Evolutionary conservation across 2,329 filamentous ascomycete species (phyloP).

Genomic region (Apiospora kogelbergensis): DNA sequence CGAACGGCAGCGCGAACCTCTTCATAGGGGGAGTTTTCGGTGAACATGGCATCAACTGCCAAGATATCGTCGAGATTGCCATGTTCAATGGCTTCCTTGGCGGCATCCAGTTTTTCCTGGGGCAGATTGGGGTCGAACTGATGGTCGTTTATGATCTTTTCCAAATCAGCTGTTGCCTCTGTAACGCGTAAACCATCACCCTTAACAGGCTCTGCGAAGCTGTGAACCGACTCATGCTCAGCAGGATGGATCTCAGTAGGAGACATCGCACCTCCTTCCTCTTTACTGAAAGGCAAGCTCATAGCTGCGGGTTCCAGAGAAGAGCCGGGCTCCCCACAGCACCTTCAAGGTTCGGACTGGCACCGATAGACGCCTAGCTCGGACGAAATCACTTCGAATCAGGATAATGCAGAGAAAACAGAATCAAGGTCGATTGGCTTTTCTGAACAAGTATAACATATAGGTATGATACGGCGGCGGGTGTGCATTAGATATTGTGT

Average conservation of each 20-base stretch:
- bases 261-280: neutral
- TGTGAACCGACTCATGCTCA: neutral
- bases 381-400: no score
- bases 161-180: conserved; percentile 26
- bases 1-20: conserved; percentile 44
- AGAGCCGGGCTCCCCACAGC: no score
- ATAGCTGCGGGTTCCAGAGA: neutral
- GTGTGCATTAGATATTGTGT: no score
- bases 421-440: no score
- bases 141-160: conserved; percentile 32
- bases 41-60: conserved; percentile 32
- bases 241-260: neutral
- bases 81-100: conserved; percentile 30
- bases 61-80: conserved; percentile 32
- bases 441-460: no score
- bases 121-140: conserved; percentile 36
- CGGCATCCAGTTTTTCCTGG: conserved; percentile 31
- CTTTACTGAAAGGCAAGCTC: neutral
- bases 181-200: conserved; percentile 17
- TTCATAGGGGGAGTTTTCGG: conserved; percentile 38
- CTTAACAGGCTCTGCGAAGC: neutral
- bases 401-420: no score
- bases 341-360: neutral
- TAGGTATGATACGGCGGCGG: no score
- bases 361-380: neutral